Base-by-base conservation (phyloP, 1,139 yeast species). In the Candida tetrigidarum region DNA sequence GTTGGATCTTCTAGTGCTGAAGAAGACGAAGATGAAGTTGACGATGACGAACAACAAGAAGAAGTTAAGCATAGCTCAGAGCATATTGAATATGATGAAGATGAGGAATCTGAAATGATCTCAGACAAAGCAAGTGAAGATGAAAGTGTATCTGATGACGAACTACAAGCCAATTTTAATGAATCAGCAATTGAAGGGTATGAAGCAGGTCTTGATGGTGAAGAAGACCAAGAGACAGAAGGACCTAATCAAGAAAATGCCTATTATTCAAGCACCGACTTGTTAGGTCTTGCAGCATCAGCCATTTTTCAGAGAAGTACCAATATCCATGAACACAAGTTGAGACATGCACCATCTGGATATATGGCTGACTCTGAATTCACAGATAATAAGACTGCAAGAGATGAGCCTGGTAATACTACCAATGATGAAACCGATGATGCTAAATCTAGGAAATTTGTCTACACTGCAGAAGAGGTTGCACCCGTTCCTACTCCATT, bases 321-420 rank as follows among this genome's bases (percentile, higher is more conserved):
- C 19, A 39, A 38, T 23, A 18, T 20, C 11, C 47, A 39, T 23
- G 47, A 41, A 8, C 49, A 48, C 29, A 46, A 43, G 26, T 19
- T 30, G 5, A 26, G 45, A 36, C 43, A 27, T 23, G 18, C 36
- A 20, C 43, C 44, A 28, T 49, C 54, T 3, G 65, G 62, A 2
- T 60, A 60, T 45, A 52, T 52, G 38, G 61, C 61, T 8, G 65
- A 61, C 38, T 42, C 54, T 11, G 65, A 60, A 42, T 41, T 53
- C 15, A 55, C 62, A 8, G 57, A 54, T 34, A 52, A 43, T 32
- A 45, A 46, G 20, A n/a, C 32, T 2, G 28, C 41, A 2, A 15
- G 12, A 14, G 27, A 38, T 14, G 27, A 35, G 5, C 37, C 48
- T 28, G 49, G 41, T 35, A 28, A 37, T 15, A 43, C 30, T 10